phyloP scores from a whole-genome alignment of 2,329 filamentous ascomycete species.

The Penicillium freii region DNA sequence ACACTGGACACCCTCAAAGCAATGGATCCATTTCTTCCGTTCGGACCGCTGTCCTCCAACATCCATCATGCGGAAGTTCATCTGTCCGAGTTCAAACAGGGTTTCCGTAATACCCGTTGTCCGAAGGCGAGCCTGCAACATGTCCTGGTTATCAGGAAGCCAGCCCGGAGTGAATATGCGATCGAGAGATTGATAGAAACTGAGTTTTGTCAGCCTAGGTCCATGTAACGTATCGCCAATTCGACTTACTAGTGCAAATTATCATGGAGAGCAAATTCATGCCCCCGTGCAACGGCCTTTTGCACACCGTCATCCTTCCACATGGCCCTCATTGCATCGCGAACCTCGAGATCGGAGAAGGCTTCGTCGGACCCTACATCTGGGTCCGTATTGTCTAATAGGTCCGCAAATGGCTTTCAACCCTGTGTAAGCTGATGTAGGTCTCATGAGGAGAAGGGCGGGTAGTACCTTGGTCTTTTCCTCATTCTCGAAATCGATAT shows the following conservation, averaged over 20 bases:
- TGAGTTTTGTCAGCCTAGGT: constrained; percentile 39
- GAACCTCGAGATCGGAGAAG: constrained; percentile 65
- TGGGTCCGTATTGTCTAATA: constrained; percentile 69
- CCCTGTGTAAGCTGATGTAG: constrained; percentile 12
- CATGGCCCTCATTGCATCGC: constrained; percentile 72
- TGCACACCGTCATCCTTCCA: constrained; percentile 85
- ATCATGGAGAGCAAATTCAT: constrained; percentile 95
- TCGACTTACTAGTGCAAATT: constrained; percentile 81
- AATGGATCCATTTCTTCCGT: constrained; percentile 97
- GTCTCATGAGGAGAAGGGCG: background rate
- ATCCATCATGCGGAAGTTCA: constrained; percentile 97
- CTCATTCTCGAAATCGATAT: constrained; percentile 74
- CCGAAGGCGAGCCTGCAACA: constrained; percentile 81
- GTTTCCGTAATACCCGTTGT: constrained; percentile 97
- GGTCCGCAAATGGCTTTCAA: constrained; percentile 69
- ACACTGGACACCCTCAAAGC: constrained; percentile 91
- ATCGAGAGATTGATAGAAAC: constrained; percentile 79
- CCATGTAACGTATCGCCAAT: background rate
- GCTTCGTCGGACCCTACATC: constrained; percentile 81
- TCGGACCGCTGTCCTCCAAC: constrained; percentile 90
- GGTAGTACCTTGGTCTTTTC: constrained; percentile 68
- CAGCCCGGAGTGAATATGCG: constrained; percentile 74
- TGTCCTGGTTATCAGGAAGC: constrained; percentile 89
- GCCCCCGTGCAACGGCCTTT: constrained; percentile 84
- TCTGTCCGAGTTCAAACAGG: constrained; percentile 83